Evolutionary conservation across 345 rosid species (phyloP), one percentile per base, ranked within the genome.

Genomic region (Geranium rotundifolium): DNA sequence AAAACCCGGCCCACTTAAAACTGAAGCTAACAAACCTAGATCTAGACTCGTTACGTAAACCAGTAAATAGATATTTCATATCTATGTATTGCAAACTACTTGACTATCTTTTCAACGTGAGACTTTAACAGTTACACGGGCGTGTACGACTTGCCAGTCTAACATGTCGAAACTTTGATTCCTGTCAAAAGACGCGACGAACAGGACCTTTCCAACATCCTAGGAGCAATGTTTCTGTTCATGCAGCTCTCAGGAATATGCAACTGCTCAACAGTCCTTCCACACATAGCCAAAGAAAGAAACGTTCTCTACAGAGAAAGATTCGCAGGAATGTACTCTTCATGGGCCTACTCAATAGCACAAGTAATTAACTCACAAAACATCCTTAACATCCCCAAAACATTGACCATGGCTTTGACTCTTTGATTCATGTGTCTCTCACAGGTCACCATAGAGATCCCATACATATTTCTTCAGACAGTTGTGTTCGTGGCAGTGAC

Each of bases 311-410:
- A 81, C 73, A 79, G 90, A 2, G 90, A 88, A 75, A 81, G 78
- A 61, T 84, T 84, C 62, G 76, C 86, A 0, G 63, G 82, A 56
- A 81, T 82, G 90, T 85, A 84, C 71, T 76, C 86, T 8, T 75
- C 86, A 17, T 74, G 77, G 85, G 77, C 85, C 5, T 81, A 81
- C 73, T 74, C 89, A 54, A 63, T 77, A 56, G 75, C 91, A 63
- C 85, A 88, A 86, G 95, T 87, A 16, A 5, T 7, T 57, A 17
- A 17, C 8, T 9, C 7, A 13, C 16, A 6, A 54, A 37, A 56
- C 17, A n/a, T 18, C 8, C 14, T 31, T 0, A 30, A 23, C 46
- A 9, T 54, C 30, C 27, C 6, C 13, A 16, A 4, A 55, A 13
- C 7, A 54, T n/a, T 19, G 8, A 4, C 49, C 20, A 12, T 14